These are phyloP conservation scores for Penicillium fuscoglaucum DNA, from an alignment of 2,329 filamentous ascomycete species.

Conservation along the genomic window DNA sequence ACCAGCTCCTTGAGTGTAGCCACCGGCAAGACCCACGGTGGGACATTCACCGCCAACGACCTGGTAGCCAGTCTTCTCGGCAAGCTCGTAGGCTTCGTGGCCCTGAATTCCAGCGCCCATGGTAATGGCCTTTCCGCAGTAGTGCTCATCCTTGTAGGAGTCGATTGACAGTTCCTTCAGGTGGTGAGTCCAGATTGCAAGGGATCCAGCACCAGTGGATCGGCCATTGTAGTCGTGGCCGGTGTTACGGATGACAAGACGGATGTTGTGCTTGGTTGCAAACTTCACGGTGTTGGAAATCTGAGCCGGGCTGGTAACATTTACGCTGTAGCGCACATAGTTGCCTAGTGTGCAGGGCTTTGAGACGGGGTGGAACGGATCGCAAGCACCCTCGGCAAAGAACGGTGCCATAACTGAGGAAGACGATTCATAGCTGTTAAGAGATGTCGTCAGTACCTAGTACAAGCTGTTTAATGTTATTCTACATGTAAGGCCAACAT, in stretches of 20 bases:
- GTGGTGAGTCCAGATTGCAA: slow-evolving; percentile 37
- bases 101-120: slow-evolving; percentile 58
- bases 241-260: slow-evolving; percentile 49
- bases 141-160: slow-evolving; percentile 43
- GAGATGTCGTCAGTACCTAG: neutral
- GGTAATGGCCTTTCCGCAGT: slow-evolving; percentile 55
- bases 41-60: slow-evolving; percentile 58
- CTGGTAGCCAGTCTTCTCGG: slow-evolving; percentile 48
- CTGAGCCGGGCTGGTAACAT: slow-evolving; percentile 30
- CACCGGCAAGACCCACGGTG: slow-evolving; percentile 60
- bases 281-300: slow-evolving; percentile 38
- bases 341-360: slow-evolving; percentile 32
- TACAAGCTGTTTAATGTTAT: neutral
- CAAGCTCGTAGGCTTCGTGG: slow-evolving; percentile 49
- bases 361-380: slow-evolving; percentile 41
- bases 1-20: slow-evolving; percentile 62
- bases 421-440: slow-evolving; percentile 58
- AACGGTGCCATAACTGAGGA: slow-evolving; percentile 44
- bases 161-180: slow-evolving; percentile 31
- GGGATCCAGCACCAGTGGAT: slow-evolving; percentile 59
- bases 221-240: slow-evolving; percentile 52
- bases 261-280: slow-evolving; percentile 50
- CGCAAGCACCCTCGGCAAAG: slow-evolving; percentile 43
- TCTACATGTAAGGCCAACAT: slow-evolving; percentile 15
- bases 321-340: slow-evolving; percentile 38